Percentiles rank a stretch among this genome's conserved stretches.
phyloP scores from a whole-genome alignment of 306 rosid genomes.

The Alnus glutinosa region DNA sequence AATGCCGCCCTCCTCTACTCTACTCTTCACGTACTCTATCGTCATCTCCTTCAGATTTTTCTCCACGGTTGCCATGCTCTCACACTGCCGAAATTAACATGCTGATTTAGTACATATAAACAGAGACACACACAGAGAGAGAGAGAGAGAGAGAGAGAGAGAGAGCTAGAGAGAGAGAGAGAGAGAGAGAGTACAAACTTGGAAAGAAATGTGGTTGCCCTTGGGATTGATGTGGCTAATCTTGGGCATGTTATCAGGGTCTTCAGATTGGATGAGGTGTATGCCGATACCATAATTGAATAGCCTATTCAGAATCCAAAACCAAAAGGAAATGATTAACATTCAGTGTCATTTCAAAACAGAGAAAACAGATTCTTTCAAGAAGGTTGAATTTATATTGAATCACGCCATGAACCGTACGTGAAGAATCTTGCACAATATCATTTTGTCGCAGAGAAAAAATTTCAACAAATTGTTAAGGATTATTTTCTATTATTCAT shows the following conservation, averaged over 20 bases:
- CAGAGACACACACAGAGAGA: background rate
- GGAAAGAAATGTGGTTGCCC: slow-evolving; percentile 66
- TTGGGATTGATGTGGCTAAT: slow-evolving; percentile 60
- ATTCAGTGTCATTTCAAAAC: background rate
- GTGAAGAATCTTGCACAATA: too few species aligned
- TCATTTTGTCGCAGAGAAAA: too few species aligned
- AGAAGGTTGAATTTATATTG: background rate
- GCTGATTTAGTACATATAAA: background rate
- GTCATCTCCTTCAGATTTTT: slow-evolving; percentile 54
- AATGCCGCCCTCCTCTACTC: slow-evolving; percentile 64
- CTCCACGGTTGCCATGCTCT: slow-evolving; percentile 61
- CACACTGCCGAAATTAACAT: slow-evolving; percentile 45
- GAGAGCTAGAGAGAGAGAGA: slow-evolving; percentile 8
- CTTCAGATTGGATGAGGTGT: slow-evolving; percentile 72
- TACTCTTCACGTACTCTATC: slow-evolving; percentile 57
- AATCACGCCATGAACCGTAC: too few species aligned
- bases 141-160: background rate
- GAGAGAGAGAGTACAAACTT: slow-evolving; percentile 27
- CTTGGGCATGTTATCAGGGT: slow-evolving; percentile 49
- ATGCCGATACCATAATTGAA: slow-evolving; percentile 77
- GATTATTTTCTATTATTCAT: too few species aligned
- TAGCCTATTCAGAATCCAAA: slow-evolving; percentile 48
- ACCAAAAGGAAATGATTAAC: slow-evolving; percentile 2
- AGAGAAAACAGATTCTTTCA: background rate
- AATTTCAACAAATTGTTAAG: too few species aligned